Evolutionary conservation across 2,329 filamentous ascomycete genomes (phyloP), one percentile per base, ranked within the genome.

Genomic region (Alternaria gansuensis): DNA sequence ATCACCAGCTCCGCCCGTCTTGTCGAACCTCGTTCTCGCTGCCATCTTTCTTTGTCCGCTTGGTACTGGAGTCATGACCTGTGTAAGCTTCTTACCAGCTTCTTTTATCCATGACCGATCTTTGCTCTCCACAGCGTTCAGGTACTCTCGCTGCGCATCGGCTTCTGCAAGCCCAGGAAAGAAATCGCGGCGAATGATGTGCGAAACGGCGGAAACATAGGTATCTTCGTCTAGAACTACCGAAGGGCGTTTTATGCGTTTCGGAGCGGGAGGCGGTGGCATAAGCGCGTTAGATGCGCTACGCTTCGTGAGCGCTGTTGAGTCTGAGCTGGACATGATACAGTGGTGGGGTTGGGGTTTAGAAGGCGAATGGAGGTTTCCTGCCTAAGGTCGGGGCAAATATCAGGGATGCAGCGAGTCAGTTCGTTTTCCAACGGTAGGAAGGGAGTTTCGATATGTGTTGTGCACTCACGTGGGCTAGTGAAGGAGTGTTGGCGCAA

Each of bases 111-210:
- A 98, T 66, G 86, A 85, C 50, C 85, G 81, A 77, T 99, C 89
- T 57, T 90, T 90, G 14, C 93, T 96, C 8, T 96, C 93, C 8
- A 98, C 80, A 0, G 95, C 95, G 71, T 96, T 90, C 29, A 99
- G 83, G 68, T 97, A 98, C 70, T 99, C 95, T 75, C 93, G 89
- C 76, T 97, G 93, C 0, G 89, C 90, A 69, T 96, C 88, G 13
- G 88, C 89, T 75, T 98, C 93, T 4, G 93, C 81, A 0, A 99
- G 83, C 0, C 94, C 95, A 0, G 95, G 95, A 72, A 98, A 99
- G 82, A 96, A 99, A 82, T 99, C 95, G 65, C 95, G 88, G 9
- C 92, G 92, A 63, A 99, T 97, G 74, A 99, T 98, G 68, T 95
- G 90, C 0, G 93, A 97, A 28, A 99, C 83, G 1, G 91, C 90